Evolutionary conservation across 768 basidiomycete genomes (phyloP).

Genomic region (Rhizopogon roseolus): DNA sequence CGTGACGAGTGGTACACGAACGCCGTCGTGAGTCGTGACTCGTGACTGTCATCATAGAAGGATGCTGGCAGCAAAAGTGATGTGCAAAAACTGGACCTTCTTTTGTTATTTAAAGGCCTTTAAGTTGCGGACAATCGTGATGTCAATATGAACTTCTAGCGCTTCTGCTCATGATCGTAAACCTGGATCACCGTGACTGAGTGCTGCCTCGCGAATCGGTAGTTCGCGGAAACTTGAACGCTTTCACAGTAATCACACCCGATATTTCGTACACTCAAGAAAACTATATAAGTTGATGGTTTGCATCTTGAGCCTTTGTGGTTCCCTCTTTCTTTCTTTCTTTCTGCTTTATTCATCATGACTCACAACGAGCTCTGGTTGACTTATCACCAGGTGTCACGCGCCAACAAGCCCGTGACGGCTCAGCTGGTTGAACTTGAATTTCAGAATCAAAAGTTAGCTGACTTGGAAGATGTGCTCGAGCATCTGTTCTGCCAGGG

Average conservation of each 20-base stretch:
- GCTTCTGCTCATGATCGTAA: no score
- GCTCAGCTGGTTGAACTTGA: conserved; percentile 46
- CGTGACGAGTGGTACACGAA: not conserved
- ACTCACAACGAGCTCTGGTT: conserved; percentile 40
- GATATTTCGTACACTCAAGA: not conserved
- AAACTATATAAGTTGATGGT: conserved; percentile 5
- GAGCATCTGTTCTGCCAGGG: conserved; percentile 42
- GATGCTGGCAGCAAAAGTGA: no score
- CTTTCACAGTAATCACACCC: not conserved
- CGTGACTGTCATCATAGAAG: no score
- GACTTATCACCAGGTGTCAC: conserved; percentile 43
- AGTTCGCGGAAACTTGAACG: not conserved
- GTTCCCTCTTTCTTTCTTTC: not conserved
- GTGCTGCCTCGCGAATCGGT: no score
- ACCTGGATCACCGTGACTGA: no score
- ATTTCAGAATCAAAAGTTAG: conserved; percentile 33
- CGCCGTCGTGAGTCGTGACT: no score
- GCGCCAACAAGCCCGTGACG: conserved; percentile 34
- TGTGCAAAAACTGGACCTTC: no score
- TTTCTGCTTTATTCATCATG: conserved; percentile 15
- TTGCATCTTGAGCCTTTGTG: not conserved
- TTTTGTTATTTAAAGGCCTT: no score
- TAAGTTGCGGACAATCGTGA: no score
- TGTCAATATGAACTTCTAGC: no score
- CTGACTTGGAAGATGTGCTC: conserved; percentile 45